These are phyloP conservation scores for Teratosphaeria nubilosa DNA, from an alignment of 2,329 filamentous ascomycete species.

Conservation along the genomic window DNA sequence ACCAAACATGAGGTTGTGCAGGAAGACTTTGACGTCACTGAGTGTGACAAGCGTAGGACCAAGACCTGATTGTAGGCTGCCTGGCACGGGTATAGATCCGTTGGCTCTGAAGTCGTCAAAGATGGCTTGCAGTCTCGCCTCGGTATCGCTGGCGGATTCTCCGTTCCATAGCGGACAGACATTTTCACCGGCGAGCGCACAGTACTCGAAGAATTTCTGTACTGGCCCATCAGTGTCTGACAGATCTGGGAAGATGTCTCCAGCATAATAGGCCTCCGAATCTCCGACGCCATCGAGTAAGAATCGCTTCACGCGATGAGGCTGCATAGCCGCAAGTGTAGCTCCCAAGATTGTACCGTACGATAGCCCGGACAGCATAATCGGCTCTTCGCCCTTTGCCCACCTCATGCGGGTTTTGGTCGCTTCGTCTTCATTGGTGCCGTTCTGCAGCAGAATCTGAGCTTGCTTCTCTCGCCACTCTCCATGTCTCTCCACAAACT, in stretches of 20 bases:
- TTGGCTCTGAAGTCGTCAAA: background rate
- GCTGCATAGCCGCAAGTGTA: conserved; percentile 30
- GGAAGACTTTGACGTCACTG: background rate
- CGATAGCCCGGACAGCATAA: conserved; percentile 27
- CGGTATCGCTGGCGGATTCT: conserved; percentile 17
- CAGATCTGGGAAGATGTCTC: conserved; percentile 27
- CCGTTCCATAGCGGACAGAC: conserved; percentile 31
- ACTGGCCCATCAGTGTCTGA: conserved; percentile 35
- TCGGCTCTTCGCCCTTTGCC: conserved; percentile 13
- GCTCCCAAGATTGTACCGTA: conserved; percentile 35
- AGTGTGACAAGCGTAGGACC: background rate
- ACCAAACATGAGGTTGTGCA: background rate
- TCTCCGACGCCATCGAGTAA: conserved; percentile 39
- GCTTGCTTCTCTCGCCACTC: conserved; percentile 21
- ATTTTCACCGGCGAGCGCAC: conserved; percentile 28
- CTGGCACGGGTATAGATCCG: background rate
- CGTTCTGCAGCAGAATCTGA: background rate
- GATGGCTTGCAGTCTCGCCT: conserved; percentile 7
- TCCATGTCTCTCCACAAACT: conserved; percentile 35
- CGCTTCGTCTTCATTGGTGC: background rate
- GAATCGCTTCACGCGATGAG: conserved; percentile 24
- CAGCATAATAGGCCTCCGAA: conserved; percentile 28
- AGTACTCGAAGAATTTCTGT: conserved; percentile 35
- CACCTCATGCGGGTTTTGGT: background rate
- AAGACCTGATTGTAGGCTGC: background rate